These are phyloP conservation scores for Rhododendron molle DNA, from an alignment of 148 eudicot genomes.

Conservation along the genomic window DNA sequence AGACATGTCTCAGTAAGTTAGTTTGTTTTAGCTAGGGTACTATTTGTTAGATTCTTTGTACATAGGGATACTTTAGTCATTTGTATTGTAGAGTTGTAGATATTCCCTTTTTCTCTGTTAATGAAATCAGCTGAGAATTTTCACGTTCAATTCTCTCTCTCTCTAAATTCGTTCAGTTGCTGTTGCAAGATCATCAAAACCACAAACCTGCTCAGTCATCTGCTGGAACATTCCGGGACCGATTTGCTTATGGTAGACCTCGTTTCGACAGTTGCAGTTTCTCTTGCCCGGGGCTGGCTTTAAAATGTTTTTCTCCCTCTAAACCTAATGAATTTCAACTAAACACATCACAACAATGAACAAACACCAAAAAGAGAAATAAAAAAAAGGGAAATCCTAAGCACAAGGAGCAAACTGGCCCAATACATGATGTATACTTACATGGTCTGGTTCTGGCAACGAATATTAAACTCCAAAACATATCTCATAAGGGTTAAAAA, in stretches of 20 bases:
- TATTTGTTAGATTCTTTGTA: too few relatives aligned
- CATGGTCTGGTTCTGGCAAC: too few relatives aligned
- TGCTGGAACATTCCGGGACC: constrained; percentile 98
- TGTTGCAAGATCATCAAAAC: background rate
- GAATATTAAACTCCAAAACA: background rate
- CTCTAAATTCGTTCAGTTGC: too few relatives aligned
- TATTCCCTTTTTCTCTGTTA: too few relatives aligned
- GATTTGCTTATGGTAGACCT: constrained; percentile 93
- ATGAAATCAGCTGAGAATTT: too few relatives aligned
- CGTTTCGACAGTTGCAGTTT: constrained; percentile 96
- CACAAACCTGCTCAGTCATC: constrained; percentile 83
- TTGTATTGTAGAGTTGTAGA: too few relatives aligned
- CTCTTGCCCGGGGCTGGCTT: constrained; percentile 89
- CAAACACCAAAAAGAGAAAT: background rate
- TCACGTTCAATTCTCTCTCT: too few relatives aligned
- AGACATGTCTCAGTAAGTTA: too few relatives aligned
- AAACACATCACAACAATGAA: constrained; percentile 8
- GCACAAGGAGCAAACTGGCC: background rate
- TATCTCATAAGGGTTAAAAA: background rate
- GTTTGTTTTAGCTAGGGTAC: too few relatives aligned
- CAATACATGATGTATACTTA: background rate
- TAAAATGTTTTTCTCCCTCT: constrained; percentile 82
- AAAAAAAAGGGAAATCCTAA: background rate
- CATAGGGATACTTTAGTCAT: too few relatives aligned
- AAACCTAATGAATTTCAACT: constrained; percentile 46